A percentile compares a stretch with the other conserved stretches of the same genome.
Conservation (phyloP, 129 eudicot genomes). For the Rutidosis leptorrhynchoides region DNA sequence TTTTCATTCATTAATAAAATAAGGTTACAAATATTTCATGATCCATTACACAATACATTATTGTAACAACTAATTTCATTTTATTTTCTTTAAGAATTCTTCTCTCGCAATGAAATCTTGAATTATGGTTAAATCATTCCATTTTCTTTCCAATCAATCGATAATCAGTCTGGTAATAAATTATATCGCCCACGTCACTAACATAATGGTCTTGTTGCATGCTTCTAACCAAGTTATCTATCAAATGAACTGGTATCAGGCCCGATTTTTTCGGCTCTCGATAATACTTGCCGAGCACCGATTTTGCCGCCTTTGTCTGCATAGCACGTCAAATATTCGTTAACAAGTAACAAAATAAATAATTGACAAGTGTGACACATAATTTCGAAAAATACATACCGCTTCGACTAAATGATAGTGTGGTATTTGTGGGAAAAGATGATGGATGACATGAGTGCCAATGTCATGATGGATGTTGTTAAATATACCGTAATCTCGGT, state of each 20-base stretch:
- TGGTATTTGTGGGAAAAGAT: constrained; percentile 91
- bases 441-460: constrained; percentile 90
- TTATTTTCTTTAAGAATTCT: constrained; percentile 20
- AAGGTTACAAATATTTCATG: constrained; percentile 11
- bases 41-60: constrained; percentile 13
- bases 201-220: constrained; percentile 61
- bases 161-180: constrained; percentile 65
- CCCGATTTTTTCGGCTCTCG: constrained; percentile 73
- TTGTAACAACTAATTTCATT: constrained; percentile 12
- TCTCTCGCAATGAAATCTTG: constrained; percentile 18
- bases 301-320: constrained; percentile 68
- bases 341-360: background rate
- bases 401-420: constrained; percentile 78
- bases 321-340: background rate
- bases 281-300: constrained; percentile 61
- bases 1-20: constrained; percentile 10
- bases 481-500: constrained; percentile 71
- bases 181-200: constrained; percentile 63
- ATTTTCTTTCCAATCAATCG: constrained; percentile 30
- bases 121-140: constrained; percentile 18
- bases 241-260: constrained; percentile 55
- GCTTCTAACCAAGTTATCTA: constrained; percentile 49
- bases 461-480: constrained; percentile 80
- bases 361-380: background rate
- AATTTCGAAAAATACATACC: constrained; percentile 29